These are phyloP conservation scores for Fusarium pininemorale DNA, from an alignment of 2,329 filamentous ascomycete species.

Conservation along the genomic window DNA sequence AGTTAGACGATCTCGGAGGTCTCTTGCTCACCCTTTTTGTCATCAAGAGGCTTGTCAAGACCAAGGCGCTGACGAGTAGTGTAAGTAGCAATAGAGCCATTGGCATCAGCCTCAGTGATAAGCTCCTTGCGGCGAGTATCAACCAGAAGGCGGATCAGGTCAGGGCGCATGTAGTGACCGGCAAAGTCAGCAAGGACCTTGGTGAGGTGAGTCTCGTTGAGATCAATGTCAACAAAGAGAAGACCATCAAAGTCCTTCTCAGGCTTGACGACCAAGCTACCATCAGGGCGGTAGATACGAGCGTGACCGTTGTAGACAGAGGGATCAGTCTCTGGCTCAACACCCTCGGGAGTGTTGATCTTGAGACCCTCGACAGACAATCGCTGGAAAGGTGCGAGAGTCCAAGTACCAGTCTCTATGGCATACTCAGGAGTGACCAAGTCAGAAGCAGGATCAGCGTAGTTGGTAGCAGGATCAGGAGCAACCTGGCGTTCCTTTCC, in stretches of 20 bases:
- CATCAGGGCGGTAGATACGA: conserved; percentile 40
- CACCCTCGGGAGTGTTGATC: conserved; percentile 40
- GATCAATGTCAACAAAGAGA: conserved; percentile 60
- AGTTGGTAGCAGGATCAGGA: conserved; percentile 41
- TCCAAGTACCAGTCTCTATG: conserved; percentile 41
- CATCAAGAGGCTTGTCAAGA: conserved; percentile 31
- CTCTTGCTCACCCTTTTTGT: conserved; percentile 22
- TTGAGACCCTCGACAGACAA: conserved; percentile 37
- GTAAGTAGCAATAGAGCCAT: conserved; percentile 12
- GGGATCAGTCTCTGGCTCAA: conserved; percentile 39
- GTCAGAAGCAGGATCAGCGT: conserved; percentile 38
- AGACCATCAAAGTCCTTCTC: conserved; percentile 55
- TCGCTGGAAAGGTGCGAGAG: conserved; percentile 39
- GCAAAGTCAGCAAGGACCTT: conserved; percentile 48
- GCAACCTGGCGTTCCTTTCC: conserved; percentile 32
- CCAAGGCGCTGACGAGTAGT: conserved; percentile 29
- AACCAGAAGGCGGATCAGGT: conserved; percentile 50
- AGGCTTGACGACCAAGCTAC: conserved; percentile 37
- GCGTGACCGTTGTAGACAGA: conserved; percentile 39
- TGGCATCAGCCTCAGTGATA: conserved; percentile 26
- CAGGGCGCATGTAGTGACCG: conserved; percentile 51
- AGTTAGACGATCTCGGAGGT: not conserved
- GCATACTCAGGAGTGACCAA: conserved; percentile 41
- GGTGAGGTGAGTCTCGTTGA: conserved; percentile 47
- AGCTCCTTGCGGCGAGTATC: conserved; percentile 40